Conservation (phyloP, 106 monocot species). For the Cymbidium sinense region DNA sequence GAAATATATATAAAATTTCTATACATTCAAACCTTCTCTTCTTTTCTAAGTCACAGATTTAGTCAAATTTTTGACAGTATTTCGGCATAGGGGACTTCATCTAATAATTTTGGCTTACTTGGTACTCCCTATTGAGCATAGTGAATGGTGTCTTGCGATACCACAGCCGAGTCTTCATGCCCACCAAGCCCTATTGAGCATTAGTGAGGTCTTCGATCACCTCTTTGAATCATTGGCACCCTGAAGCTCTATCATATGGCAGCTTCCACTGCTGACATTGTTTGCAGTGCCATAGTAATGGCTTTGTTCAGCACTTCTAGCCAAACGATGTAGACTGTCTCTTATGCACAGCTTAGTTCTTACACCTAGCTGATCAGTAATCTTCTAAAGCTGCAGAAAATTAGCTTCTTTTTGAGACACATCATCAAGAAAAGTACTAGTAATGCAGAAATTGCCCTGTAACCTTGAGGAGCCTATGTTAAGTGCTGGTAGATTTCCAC, state of each 20-base stretch:
- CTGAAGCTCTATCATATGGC: not conserved
- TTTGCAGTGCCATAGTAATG: conserved; percentile 23
- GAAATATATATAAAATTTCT: no score
- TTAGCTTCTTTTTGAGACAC: conserved; percentile 26
- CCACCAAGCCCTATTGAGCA: no score
- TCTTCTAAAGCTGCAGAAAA: conserved; percentile 51
- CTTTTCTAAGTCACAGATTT: no score
- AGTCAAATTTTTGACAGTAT: no score
- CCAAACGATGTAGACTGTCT: conserved; percentile 83
- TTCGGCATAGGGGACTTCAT: no score
- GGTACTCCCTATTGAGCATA: no score
- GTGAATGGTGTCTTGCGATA: no score
- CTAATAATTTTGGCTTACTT: no score
- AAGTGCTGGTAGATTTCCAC: conserved; percentile 1
- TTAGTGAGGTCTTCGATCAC: no score
- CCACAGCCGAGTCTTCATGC: no score
- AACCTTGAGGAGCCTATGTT: conserved; percentile 10
- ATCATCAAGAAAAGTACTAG: conserved; percentile 21
- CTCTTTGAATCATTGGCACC: conserved; percentile 23
- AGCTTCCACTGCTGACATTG: conserved; percentile 4
- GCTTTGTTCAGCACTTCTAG: conserved; percentile 61
- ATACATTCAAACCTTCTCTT: no score
- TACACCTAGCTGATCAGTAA: conserved; percentile 58
- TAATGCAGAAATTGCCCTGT: conserved; percentile 21
- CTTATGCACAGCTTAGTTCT: conserved; percentile 65